phyloP scores from a whole-genome alignment of 352 stramenopile genomes.

The Globisporangium cystogenes region DNA sequence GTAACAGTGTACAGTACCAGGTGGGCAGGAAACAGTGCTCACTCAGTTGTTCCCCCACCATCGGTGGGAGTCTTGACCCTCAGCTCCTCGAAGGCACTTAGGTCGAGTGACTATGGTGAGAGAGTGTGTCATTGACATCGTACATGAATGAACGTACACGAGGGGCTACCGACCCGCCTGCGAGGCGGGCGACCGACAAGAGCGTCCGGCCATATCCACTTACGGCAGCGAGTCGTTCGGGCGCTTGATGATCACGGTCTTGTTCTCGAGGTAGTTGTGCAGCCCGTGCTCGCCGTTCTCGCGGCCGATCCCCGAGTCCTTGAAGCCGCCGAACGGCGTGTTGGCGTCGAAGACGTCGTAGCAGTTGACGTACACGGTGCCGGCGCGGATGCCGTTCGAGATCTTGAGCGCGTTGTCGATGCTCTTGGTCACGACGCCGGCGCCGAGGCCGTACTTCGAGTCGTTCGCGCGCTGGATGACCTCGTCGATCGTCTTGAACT shows the following conservation, averaged over 20 bases:
- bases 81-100: no score
- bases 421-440: constrained; percentile 87
- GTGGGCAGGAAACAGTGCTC: no score
- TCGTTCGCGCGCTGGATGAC: constrained; percentile 85
- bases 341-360: constrained; percentile 87
- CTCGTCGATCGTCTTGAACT: constrained; percentile 88
- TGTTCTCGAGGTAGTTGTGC: constrained; percentile 74
- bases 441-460: constrained; percentile 83
- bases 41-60: no score
- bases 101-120: no score
- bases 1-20: no score
- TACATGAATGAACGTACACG: no score
- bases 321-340: constrained; percentile 86
- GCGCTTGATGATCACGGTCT: constrained; percentile 69
- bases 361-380: constrained; percentile 94
- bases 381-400: constrained; percentile 80
- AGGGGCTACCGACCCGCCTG: no score
- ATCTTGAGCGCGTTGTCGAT: constrained; percentile 85
- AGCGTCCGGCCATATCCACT: no score
- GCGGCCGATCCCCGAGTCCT: constrained; percentile 83
- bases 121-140: no score
- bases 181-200: no score
- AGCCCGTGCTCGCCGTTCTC: constrained; percentile 74
- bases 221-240: constrained; percentile 38
- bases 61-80: no score